Percentiles rank a stretch among this genome's conserved stretches.
phyloP scores from a whole-genome alignment of 1,139 yeast genomes.

The Scheffersomyces cryptocercus region DNA sequence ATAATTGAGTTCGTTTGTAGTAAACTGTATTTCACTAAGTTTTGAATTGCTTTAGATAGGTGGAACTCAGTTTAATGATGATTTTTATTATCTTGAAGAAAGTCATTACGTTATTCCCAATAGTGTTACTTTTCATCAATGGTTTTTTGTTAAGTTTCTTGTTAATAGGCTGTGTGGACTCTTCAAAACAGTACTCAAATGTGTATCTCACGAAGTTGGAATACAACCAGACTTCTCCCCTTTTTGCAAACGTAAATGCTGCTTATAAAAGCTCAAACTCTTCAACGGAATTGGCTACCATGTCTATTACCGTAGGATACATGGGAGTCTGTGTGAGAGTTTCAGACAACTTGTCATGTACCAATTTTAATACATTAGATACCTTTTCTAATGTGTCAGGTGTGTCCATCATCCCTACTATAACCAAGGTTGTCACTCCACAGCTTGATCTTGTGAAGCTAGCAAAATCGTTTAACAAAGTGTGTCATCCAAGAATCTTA shows the following conservation, averaged over 20 bases:
- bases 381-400: constrained; percentile 26
- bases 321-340: constrained; percentile 48
- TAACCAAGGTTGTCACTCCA: constrained; percentile 19
- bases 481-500: constrained; percentile 57
- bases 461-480: constrained; percentile 41
- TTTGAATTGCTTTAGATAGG: constrained; percentile 5
- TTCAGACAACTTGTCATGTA: constrained; percentile 30
- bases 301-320: constrained; percentile 51
- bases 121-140: constrained; percentile 33
- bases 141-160: constrained; percentile 50
- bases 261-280: constrained; percentile 26
- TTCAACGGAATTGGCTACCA: constrained; percentile 22
- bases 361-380: constrained; percentile 25
- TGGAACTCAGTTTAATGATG: background rate
- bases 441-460: constrained; percentile 42
- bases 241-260: constrained; percentile 33
- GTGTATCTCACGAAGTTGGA: constrained; percentile 46
- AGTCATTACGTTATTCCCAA: constrained; percentile 6
- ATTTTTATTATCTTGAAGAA: constrained; percentile 1
- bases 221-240: constrained; percentile 45
- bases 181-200: constrained; percentile 40
- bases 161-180: constrained; percentile 51
- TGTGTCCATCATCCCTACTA: constrained; percentile 16
- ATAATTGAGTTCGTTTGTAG: background rate
- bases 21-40: background rate